Percentiles rank a stretch among this genome's conserved stretches.
These are phyloP conservation scores for Penicillium brevicompactum DNA, from an alignment of 2,329 filamentous ascomycete genomes.

Conservation along the genomic window DNA sequence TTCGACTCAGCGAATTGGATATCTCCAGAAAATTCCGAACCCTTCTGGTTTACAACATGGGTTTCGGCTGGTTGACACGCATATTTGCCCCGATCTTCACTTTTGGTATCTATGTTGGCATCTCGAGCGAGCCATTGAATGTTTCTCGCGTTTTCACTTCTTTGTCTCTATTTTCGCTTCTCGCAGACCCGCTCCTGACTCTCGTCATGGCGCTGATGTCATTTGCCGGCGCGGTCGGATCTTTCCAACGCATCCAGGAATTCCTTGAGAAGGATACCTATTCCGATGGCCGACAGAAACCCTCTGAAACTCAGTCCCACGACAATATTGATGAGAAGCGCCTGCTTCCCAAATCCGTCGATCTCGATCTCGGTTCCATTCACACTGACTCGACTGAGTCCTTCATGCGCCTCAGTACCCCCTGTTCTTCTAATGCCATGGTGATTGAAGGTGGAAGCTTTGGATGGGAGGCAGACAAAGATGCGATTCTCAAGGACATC, in stretches of 20 bases:
- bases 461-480: conserved; percentile 49
- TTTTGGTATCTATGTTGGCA: conserved; percentile 47
- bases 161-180: conserved; percentile 49
- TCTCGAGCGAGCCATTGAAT: conserved; percentile 44
- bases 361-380: conserved; percentile 27
- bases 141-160: conserved; percentile 50
- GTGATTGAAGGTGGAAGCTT: conserved; percentile 50
- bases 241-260: conserved; percentile 50
- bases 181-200: conserved; percentile 49
- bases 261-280: conserved; percentile 43
- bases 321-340: conserved; percentile 25
- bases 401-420: conserved; percentile 18
- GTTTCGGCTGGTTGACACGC: conserved; percentile 42
- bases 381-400: conserved; percentile 27
- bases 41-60: conserved; percentile 46
- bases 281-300: conserved; percentile 26
- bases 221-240: conserved; percentile 49
- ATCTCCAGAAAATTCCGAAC: conserved; percentile 46
- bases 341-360: conserved; percentile 19
- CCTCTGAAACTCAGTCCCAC: conserved; percentile 12
- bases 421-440: conserved; percentile 32
- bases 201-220: conserved; percentile 50
- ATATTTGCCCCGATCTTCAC: conserved; percentile 50
- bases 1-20: conserved; percentile 45
- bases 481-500: conserved; percentile 45